Evolutionary conservation across 306 rosid genomes (phyloP).

Genomic region (Luffa acutangula): DNA sequence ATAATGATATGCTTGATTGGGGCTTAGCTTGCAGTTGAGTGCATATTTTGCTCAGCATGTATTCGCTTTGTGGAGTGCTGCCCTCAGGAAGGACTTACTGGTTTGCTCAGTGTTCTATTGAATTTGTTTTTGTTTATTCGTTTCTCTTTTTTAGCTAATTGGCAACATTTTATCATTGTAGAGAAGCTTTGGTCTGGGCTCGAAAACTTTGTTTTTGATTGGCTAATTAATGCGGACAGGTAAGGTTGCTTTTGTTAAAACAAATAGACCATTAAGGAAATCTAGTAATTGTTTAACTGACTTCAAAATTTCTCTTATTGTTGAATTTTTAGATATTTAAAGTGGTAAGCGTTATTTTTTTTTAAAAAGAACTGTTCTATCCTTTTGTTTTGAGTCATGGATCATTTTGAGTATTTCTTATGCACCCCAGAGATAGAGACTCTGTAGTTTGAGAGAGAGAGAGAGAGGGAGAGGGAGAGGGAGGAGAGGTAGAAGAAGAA

Average conservation of each 20-base stretch:
- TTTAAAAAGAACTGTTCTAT: neutral
- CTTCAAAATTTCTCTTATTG: neutral
- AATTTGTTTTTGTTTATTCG: neutral
- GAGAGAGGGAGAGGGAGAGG: too few species aligned
- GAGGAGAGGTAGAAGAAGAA: too few species aligned
- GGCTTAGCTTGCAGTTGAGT: conserved; percentile 95
- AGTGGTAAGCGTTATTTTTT: neutral
- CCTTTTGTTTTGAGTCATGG: neutral
- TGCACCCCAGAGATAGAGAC: neutral
- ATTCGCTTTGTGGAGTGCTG: conserved; percentile 99
- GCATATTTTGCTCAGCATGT: conserved; percentile 98
- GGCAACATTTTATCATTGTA: conserved; percentile 23
- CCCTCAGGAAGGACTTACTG: conserved; percentile 98
- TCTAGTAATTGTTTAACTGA: neutral
- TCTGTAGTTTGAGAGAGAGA: neutral
- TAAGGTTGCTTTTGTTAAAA: conserved; percentile 19
- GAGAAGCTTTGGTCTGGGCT: conserved; percentile 99
- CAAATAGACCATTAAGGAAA: neutral
- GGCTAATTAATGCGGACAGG: conserved; percentile 99
- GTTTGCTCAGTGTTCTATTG: conserved; percentile 27
- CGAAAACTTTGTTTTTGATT: conserved; percentile 95
- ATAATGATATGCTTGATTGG: conserved; percentile 18
- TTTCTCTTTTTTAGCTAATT: neutral
- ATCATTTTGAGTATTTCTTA: neutral
- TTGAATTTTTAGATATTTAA: neutral